Evolutionary conservation across 179 eudicot genomes (phyloP).

Genomic region (Pouteria campechiana): DNA sequence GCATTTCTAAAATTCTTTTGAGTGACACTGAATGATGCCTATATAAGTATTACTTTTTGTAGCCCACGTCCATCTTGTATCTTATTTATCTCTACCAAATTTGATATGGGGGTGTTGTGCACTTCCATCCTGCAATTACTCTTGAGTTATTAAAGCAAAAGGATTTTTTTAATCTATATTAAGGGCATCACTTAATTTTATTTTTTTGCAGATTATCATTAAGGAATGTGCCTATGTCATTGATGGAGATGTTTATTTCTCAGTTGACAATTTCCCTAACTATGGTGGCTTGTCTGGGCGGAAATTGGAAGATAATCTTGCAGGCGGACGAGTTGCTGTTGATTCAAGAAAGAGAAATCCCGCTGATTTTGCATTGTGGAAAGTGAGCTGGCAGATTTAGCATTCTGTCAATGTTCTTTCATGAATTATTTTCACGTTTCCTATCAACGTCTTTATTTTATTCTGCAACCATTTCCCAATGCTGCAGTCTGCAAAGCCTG

Average conservation of each 20-base stretch:
- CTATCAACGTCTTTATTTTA: background rate
- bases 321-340: conserved; percentile 91
- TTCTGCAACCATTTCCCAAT: background rate
- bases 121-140: no score
- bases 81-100: no score
- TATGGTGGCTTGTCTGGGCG: conserved; percentile 80
- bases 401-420: background rate
- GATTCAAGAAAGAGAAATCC: conserved; percentile 75
- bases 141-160: no score
- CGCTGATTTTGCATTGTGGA: conserved; percentile 99
- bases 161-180: no score
- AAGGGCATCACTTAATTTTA: no score
- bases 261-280: conserved; percentile 60
- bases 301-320: conserved; percentile 78
- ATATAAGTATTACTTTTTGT: no score
- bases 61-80: no score
- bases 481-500: conserved; percentile 82
- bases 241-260: conserved; percentile 93
- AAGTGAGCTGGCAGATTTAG: no score
- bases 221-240: conserved; percentile 68
- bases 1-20: no score
- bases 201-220: conserved; percentile 46
- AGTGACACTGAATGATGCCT: no score
- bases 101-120: no score
- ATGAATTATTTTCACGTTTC: background rate